Evolutionary conservation across 2,329 filamentous ascomycete species (phyloP), one percentile per base, ranked within the genome.

Genomic region (Paradendryphiella salina): DNA sequence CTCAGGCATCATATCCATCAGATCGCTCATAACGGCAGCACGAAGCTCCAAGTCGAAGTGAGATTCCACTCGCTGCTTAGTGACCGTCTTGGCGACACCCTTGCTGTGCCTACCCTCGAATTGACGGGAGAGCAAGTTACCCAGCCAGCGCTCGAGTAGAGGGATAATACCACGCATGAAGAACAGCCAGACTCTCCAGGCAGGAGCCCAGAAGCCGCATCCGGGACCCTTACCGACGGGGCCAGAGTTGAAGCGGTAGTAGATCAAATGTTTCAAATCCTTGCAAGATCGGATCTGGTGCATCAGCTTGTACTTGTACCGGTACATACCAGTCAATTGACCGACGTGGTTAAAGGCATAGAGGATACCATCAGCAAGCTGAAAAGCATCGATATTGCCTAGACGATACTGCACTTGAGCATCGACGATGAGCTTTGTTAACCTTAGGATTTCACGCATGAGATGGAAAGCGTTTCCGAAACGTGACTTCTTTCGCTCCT

Each of bases 1-100:
- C 72, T 99, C 95, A 0, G 94, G 94, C 94, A 99, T 99, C 95
- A 99, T 99, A 69, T 99, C 94, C 89, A 96, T 96, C 42, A 99
- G 80, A 75, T 99, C 94, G 36, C 93, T 91, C 93, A 99, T 99
- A 60, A 99, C 94, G 0, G 94, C 96, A 13, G 95, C 95, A 67
- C 94, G 90, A 42, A 99, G 85, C 75, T 99, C 94, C 49, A 99
- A 81, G 75, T 99, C 94, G 69, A 96, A 99, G 72, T 99, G 95
- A 18, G 94, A 97, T 71, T 99, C 94, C 5, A 99, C 94, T 77
- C 94, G 90, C 76, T 99, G 94, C 77, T 99, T 99, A 3, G 94
- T 99, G 29, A 99, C 94, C 0, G 94, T 99, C 81, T 99, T 99
- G 28, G 94, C 94, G 35, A 99, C 94, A 58, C 94, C 94, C 76